Percentiles rank a stretch among this genome's conserved stretches.
These are phyloP conservation scores for Populus tomentosa DNA, from an alignment of 441 rosid species.

Conservation along the genomic window DNA sequence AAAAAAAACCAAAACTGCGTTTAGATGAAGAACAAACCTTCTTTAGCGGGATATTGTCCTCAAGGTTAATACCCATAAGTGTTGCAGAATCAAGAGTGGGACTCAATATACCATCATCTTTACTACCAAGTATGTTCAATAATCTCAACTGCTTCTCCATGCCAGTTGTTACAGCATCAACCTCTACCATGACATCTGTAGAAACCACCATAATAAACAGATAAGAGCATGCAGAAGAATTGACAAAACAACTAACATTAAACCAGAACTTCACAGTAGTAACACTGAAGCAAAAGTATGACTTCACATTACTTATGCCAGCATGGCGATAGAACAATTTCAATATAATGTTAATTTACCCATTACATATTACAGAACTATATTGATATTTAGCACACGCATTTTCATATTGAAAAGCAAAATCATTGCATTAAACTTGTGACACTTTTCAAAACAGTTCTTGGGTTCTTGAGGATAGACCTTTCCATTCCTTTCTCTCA, in stretches of 20 bases:
- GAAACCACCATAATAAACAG: slow-evolving; percentile 9
- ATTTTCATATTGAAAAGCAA: background rate
- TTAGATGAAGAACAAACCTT: slow-evolving; percentile 48
- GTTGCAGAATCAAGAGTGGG: slow-evolving; percentile 31
- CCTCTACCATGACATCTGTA: slow-evolving; percentile 35
- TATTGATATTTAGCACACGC: background rate
- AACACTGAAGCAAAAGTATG: background rate
- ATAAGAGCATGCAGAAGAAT: slow-evolving; percentile 9
- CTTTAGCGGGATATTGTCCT: slow-evolving; percentile 56
- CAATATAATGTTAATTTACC: background rate
- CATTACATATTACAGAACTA: background rate
- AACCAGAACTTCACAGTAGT: background rate
- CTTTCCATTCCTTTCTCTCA: too few species aligned
- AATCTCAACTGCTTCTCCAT: slow-evolving; percentile 73
- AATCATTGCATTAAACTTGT: background rate
- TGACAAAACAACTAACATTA: background rate
- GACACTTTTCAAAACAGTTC: background rate
- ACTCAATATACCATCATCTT: slow-evolving; percentile 31
- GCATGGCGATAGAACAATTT: background rate
- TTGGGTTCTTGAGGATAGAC: too few species aligned
- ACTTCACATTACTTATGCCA: background rate
- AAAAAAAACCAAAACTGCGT: background rate
- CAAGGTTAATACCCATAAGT: slow-evolving; percentile 50
- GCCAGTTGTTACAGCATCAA: slow-evolving; percentile 33
- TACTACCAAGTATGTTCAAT: slow-evolving; percentile 46